Evolutionary conservation across 1,284 basidiomycete species (phyloP).

Genomic region (Heterobasidion parviporum): DNA sequence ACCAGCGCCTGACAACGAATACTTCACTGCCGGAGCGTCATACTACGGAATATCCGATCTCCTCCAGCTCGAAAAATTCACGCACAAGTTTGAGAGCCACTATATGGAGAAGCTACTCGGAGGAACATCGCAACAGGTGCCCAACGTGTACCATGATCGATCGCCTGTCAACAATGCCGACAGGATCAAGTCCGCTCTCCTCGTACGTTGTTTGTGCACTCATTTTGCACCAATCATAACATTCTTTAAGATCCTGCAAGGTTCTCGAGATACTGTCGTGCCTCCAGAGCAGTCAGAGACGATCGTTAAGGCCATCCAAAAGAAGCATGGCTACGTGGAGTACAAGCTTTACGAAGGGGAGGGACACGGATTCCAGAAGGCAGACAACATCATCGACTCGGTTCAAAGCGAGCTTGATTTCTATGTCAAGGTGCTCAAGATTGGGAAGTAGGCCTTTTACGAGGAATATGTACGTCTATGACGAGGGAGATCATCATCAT

Average conservation of each 20-base stretch:
- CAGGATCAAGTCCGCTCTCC: slow-evolving; percentile 36
- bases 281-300: slow-evolving; percentile 40
- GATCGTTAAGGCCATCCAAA: slow-evolving; percentile 33
- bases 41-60: slow-evolving; percentile 41
- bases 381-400: slow-evolving; percentile 35
- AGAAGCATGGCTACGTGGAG: slow-evolving; percentile 32
- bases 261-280: slow-evolving; percentile 35
- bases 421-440: slow-evolving; percentile 20
- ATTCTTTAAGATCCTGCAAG: slow-evolving; percentile 37
- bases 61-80: slow-evolving; percentile 30
- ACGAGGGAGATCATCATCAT: no score
- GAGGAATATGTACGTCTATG: background rate
- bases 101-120: slow-evolving; percentile 39
- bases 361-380: slow-evolving; percentile 44
- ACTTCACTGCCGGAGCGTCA: slow-evolving; percentile 33
- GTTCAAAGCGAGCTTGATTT: slow-evolving; percentile 32
- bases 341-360: slow-evolving; percentile 43
- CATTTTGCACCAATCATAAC: background rate
- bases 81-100: slow-evolving; percentile 46
- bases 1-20: slow-evolving; percentile 10
- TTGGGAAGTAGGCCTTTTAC: background rate
- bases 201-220: slow-evolving; percentile 26
- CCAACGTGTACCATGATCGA: slow-evolving; percentile 36
- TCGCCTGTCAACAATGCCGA: slow-evolving; percentile 39
- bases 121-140: slow-evolving; percentile 32